A percentile compares a stretch with the other conserved stretches of the same genome.
Evolutionary conservation across 306 rosid species (phyloP).

Genomic region (Aeschynomene evenia): DNA sequence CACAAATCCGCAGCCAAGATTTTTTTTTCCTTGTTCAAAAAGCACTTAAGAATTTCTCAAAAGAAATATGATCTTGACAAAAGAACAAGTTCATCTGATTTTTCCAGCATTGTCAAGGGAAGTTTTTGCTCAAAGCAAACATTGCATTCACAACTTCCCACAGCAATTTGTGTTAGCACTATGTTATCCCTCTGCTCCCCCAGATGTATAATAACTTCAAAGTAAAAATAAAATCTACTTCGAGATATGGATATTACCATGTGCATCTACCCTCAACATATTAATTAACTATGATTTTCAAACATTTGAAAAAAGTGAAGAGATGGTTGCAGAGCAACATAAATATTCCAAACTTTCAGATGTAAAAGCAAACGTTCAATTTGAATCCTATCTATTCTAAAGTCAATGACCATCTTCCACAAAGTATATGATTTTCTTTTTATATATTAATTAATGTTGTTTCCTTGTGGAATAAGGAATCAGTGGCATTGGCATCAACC

Average conservation of each 20-base stretch:
- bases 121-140: background rate
- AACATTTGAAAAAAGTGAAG: constrained; percentile 1
- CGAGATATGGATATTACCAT: background rate
- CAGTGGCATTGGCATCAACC: background rate
- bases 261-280: background rate
- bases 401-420: constrained; percentile 32
- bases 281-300: constrained; percentile 2
- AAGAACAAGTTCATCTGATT: constrained; percentile 13
- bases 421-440: background rate
- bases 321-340: too few relatives aligned
- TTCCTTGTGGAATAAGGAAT: background rate
- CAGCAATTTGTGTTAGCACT: background rate
- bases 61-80: background rate
- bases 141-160: background rate
- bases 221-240: background rate
- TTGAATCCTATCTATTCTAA: background rate
- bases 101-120: constrained; percentile 7
- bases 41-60: too few relatives aligned
- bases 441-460: too few relatives aligned
- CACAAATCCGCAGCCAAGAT: background rate
- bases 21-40: background rate
- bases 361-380: constrained; percentile 15
- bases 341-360: too few relatives aligned
- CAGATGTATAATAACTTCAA: constrained; percentile 8
- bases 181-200: background rate